Evolutionary conservation across 805 yeast species (phyloP), one percentile per base, ranked within the genome.

Genomic region (Naumovozyma baii): DNA sequence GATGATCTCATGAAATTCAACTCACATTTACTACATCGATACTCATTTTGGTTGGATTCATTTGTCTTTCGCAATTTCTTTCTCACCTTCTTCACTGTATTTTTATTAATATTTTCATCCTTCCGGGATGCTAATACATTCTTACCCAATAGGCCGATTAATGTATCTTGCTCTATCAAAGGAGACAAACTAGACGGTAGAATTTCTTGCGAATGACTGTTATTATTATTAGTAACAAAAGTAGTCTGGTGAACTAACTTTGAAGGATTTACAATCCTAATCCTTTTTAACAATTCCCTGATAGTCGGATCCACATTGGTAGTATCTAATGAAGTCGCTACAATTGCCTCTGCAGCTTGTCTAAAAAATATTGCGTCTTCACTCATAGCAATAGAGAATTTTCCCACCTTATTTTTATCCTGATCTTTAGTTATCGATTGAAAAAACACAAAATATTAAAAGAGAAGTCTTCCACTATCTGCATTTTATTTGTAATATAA

Each of bases 1-100:
- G 80, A 72, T 1, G 83, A 74, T 28, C 90, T 66, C 36, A 78
- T 66, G 57, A 82, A 82, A 28, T 76, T 68, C 63, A 79, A 64
- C 2, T 69, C 52, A 57, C 92, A 82, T 45, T 72, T 69, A 4
- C 51, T 47, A 54, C 92, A 82, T 12, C 70, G 64, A 50, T 66
- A 78, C 10, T 10, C 26, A 22, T 7, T 22, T 22, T 10, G 7
- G 26, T 10, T 22, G 10, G 9, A 7, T 31, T 72, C 69, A 42
- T 75, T 62, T 18, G 13, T 33, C 14, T 22, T 34, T 13, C 19
- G 18, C 5, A 12, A 22, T 18, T 29, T 31, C 18, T 26, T 25
- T 31, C 20, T n/a, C 17, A 32, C 20, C 13, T 25, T 18, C 19
- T 17, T 38, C 13, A 8, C 13, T 10, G 2, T 36, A 17, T 16